phyloP scores from a whole-genome alignment of 352 stramenopile species.

The Peronospora farinosa region DNA sequence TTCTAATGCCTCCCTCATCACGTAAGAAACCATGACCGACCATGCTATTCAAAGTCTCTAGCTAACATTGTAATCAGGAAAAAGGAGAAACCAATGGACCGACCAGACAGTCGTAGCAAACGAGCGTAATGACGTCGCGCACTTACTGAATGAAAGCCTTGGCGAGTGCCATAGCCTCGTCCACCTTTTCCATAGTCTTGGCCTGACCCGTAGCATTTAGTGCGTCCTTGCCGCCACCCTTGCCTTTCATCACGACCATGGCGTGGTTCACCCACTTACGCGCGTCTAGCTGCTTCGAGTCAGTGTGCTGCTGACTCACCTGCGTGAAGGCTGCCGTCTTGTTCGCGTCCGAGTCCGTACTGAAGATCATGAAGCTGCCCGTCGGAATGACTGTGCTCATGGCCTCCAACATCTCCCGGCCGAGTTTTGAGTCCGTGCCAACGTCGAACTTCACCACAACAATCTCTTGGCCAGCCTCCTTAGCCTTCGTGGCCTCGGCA shows the following conservation, averaged over 20 bases:
- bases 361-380: constrained; percentile 91
- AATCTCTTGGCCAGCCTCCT: constrained; percentile 54
- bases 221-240: constrained; percentile 91
- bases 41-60: too few species aligned
- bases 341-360: constrained; percentile 84
- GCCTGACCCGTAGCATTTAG: constrained; percentile 71
- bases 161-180: constrained; percentile 60
- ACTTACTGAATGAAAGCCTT: constrained; percentile 51
- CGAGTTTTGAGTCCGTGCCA: constrained; percentile 91
- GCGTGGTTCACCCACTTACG: constrained; percentile 91
- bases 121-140: constrained; percentile 21
- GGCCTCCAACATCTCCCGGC: constrained; percentile 91
- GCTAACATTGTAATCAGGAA: neutral
- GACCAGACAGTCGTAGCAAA: neutral
- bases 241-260: constrained; percentile 89
- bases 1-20: too few species aligned
- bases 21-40: too few species aligned
- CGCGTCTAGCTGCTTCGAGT: constrained; percentile 72
- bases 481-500: constrained; percentile 47
- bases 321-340: constrained; percentile 92
- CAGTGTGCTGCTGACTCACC: constrained; percentile 79
- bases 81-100: neutral
- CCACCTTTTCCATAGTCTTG: constrained; percentile 67
- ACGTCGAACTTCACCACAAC: constrained; percentile 90
- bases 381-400: constrained; percentile 72